phyloP scores from a whole-genome alignment of 2,329 filamentous ascomycete genomes.

The Monilinia aucupariae region DNA sequence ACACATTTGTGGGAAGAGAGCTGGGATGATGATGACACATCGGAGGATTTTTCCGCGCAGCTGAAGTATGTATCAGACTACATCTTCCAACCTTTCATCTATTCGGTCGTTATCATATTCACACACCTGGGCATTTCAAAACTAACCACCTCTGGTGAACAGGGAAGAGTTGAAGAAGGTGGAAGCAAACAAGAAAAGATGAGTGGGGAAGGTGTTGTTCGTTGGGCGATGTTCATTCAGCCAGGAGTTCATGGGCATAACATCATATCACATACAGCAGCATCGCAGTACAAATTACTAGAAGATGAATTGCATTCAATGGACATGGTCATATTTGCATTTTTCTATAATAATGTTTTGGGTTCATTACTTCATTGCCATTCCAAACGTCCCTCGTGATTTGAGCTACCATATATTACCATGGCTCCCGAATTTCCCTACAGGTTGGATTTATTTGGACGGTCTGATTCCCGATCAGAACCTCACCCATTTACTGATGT shows the following conservation, averaged over 20 bases:
- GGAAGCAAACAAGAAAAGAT: constrained; percentile 65
- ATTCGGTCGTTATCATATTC: neutral
- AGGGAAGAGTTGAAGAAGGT: constrained; percentile 95
- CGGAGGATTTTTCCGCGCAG: constrained; percentile 92
- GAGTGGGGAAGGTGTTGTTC: constrained; percentile 24
- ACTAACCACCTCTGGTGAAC: constrained; percentile 1
- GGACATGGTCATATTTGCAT: constrained; percentile 8
- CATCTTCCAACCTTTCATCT: neutral
- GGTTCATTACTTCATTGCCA: constrained; percentile 13
- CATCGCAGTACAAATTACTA: constrained; percentile 4
- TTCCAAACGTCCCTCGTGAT: constrained; percentile 27
- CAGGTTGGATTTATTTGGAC: constrained; percentile 29
- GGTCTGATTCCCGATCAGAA: constrained; percentile 33
- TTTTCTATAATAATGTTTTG: constrained; percentile 5
- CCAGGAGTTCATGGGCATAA: constrained; percentile 9
- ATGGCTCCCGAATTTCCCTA: constrained; percentile 26
- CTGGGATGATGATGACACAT: constrained; percentile 98
- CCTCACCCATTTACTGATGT: neutral
- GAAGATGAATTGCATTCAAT: neutral
- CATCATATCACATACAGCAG: constrained; percentile 9
- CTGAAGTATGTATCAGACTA: constrained; percentile 62
- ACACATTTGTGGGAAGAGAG: constrained; percentile 97
- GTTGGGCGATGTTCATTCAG: neutral
- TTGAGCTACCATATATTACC: constrained; percentile 24
- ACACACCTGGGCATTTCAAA: neutral